A percentile compares a stretch with the other conserved stretches of the same genome.
Evolutionary conservation across 768 basidiomycete genomes (phyloP).

Genomic region (Phaffia tasmanica): DNA sequence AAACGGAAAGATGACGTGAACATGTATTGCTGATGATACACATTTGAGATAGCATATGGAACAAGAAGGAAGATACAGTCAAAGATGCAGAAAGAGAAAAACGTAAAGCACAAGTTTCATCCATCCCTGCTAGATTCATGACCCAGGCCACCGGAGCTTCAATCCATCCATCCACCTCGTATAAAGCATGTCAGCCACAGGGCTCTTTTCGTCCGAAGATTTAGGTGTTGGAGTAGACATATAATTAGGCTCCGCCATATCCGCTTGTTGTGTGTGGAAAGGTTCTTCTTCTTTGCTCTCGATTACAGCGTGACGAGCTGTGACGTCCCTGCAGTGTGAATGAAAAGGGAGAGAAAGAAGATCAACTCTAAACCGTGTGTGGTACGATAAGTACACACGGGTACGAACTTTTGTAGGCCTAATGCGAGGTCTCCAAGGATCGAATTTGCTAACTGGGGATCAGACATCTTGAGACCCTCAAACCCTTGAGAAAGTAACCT

Average conservation of each 20-base stretch:
- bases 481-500: conserved; percentile 86
- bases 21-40: no score
- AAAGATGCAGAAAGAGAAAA: no score
- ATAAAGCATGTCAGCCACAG: conserved; percentile 24
- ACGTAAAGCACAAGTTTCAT: no score
- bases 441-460: conserved; percentile 75
- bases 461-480: conserved; percentile 66
- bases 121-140: background rate
- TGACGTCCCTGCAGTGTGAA: conserved; percentile 9
- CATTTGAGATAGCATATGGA: no score
- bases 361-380: background rate
- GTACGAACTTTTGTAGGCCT: conserved; percentile 42
- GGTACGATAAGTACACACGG: background rate
- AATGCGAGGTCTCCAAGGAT: conserved; percentile 78
- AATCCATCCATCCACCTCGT: conserved; percentile 26
- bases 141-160: conserved; percentile 20
- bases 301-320: conserved; percentile 16
- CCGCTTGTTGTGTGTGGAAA: background rate
- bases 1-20: no score
- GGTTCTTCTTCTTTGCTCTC: background rate
- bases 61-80: no score
- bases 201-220: background rate
- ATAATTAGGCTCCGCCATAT: background rate
- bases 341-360: conserved; percentile 1
- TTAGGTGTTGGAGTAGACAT: no score